Conservation (phyloP, 257 asterid genomes). For the Rehmannia glutinosa region DNA sequence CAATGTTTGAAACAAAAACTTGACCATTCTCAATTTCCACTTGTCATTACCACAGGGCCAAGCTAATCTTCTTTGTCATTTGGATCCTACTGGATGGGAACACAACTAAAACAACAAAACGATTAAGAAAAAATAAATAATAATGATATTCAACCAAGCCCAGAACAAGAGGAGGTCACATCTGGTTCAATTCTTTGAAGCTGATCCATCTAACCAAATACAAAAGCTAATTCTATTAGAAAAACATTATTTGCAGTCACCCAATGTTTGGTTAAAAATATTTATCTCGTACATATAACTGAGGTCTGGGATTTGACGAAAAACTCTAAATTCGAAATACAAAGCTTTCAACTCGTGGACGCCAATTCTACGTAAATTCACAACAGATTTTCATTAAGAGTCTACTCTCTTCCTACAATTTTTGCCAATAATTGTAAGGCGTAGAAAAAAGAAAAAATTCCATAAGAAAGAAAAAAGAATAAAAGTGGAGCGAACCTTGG, state of each 20-base stretch:
- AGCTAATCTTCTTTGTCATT: neutral
- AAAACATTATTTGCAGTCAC: neutral
- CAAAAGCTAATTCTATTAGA: neutral
- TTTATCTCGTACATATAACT: neutral
- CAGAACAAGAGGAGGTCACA: neutral
- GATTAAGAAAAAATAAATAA: neutral
- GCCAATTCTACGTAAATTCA: neutral
- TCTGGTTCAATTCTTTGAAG: neutral
- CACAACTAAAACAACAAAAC: neutral
- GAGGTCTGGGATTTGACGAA: neutral
- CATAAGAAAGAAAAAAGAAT: neutral
- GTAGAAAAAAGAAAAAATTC: neutral
- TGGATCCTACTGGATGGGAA: neutral
- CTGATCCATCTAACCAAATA: neutral
- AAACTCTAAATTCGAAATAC: neutral
- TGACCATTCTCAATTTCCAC: neutral
- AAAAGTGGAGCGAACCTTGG: conserved; percentile 49
- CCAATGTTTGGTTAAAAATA: neutral
- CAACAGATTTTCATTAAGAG: neutral
- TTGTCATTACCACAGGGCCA: neutral
- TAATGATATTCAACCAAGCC: neutral
- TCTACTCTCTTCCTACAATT: neutral
- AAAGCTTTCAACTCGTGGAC: neutral
- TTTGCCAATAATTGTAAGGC: neutral
- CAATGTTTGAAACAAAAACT: neutral